These are phyloP conservation scores for Cryptomeria japonica DNA, from an alignment of 75 land plant genomes.

Conservation along the genomic window DNA sequence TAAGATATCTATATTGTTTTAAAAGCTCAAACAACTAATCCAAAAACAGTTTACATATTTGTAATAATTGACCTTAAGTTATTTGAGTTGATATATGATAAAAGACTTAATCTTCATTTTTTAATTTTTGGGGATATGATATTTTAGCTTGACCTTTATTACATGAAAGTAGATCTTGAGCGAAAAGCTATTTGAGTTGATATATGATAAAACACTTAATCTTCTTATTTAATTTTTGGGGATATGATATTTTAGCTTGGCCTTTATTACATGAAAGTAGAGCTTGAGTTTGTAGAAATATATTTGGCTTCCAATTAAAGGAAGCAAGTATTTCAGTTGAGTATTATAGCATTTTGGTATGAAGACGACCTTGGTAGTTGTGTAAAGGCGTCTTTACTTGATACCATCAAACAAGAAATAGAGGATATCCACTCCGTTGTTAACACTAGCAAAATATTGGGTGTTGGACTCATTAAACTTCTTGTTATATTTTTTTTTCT, in stretches of 20 bases:
- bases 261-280: not conserved
- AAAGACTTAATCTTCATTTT: not conserved
- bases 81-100: not conserved
- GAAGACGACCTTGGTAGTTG: not conserved
- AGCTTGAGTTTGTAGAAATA: not conserved
- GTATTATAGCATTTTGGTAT: not conserved
- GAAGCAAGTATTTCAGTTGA: not conserved
- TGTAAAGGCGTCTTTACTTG: not conserved
- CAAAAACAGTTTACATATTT: not conserved
- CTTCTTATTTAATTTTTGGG: not conserved
- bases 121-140: not conserved
- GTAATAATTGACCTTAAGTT: not conserved
- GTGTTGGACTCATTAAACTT: no score
- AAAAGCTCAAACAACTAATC: not conserved
- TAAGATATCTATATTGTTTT: no score
- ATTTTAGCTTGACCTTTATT: not conserved
- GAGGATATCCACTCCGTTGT: no score
- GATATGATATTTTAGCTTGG: not conserved
- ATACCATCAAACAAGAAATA: no score
- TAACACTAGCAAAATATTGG: no score
- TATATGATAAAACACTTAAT: not conserved
- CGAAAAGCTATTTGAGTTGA: not conserved
- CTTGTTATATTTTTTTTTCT: no score
- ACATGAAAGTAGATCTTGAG: not conserved
- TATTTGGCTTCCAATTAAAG: not conserved